A percentile compares a stretch with the other conserved stretches of the same genome.
Conservation (phyloP, 2,329 filamentous ascomycete genomes). For the Penicillium sp. region DNA sequence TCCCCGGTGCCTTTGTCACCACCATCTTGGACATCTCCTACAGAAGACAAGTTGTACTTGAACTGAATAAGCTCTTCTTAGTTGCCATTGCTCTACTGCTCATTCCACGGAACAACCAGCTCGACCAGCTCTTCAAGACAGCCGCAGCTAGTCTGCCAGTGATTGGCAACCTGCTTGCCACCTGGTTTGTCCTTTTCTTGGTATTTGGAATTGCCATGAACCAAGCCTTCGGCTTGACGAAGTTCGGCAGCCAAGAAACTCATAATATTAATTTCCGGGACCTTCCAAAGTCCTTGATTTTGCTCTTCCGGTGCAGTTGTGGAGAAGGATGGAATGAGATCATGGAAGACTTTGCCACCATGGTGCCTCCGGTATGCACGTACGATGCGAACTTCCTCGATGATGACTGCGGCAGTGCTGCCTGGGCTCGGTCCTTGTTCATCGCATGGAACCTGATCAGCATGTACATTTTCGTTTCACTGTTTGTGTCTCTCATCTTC, state of each 20-base stretch:
- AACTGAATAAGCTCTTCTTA: slow-evolving; percentile 91
- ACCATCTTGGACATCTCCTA: slow-evolving; percentile 72
- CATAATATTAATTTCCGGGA: slow-evolving; percentile 90
- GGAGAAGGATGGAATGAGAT: slow-evolving; percentile 96
- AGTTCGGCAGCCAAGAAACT: slow-evolving; percentile 74
- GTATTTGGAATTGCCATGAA: slow-evolving; percentile 96
- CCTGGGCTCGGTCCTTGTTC: slow-evolving; percentile 88
- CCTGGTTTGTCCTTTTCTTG: slow-evolving; percentile 95
- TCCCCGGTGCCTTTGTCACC: slow-evolving; percentile 79
- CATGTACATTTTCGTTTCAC: slow-evolving; percentile 99
- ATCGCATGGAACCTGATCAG: slow-evolving; percentile 98
- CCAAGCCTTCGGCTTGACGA: slow-evolving; percentile 91
- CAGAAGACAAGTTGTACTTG: slow-evolving; percentile 65
- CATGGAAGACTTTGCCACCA: slow-evolving; percentile 92
- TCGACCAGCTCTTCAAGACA: slow-evolving; percentile 98
- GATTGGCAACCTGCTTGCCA: slow-evolving; percentile 89
- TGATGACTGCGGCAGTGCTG: slow-evolving; percentile 88
- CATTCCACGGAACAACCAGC: slow-evolving; percentile 93
- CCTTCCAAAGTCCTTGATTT: slow-evolving; percentile 88
- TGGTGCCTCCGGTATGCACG: slow-evolving; percentile 81
- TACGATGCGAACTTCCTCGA: slow-evolving; percentile 72
- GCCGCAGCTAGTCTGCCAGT: slow-evolving; percentile 89
- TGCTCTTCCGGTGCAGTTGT: slow-evolving; percentile 89
- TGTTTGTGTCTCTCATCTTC: slow-evolving; percentile 98
- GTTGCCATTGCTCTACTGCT: slow-evolving; percentile 87